A percentile compares a stretch with the other conserved stretches of the same genome.
These are phyloP conservation scores for Penicillium sp. DNA, from an alignment of 2,329 filamentous ascomycete genomes.

Conservation along the genomic window DNA sequence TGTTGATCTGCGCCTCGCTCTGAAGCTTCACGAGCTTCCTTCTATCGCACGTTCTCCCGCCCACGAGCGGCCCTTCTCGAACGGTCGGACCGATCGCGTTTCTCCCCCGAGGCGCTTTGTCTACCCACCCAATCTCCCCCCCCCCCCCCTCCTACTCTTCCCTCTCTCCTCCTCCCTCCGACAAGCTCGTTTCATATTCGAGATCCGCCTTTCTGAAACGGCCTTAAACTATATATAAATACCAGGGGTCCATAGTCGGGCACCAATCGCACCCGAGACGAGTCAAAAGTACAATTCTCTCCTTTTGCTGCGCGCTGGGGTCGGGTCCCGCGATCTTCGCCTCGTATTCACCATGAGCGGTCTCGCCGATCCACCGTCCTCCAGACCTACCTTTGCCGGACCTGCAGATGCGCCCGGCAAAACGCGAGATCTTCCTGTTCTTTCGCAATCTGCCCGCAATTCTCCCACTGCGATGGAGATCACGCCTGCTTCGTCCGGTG, in stretches of 20 bases:
- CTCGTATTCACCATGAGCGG: conserved; percentile 34
- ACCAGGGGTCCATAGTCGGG: not conserved
- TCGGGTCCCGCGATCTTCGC: conserved; percentile 6
- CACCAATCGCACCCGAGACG: not conserved
- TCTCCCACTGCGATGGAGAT: conserved; percentile 51
- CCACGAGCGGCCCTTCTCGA: conserved; percentile 16
- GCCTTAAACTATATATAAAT: not conserved
- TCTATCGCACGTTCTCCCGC: conserved; percentile 25
- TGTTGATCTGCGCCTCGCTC: conserved; percentile 28
- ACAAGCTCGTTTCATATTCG: not conserved
- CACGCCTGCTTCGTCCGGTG: conserved; percentile 42
- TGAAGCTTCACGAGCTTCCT: conserved; percentile 14
- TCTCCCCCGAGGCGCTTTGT: conserved; percentile 1
- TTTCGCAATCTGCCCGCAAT: conserved; percentile 37
- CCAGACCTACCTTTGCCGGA: conserved; percentile 43
- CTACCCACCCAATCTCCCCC: not conserved
- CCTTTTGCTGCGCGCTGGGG: not conserved
- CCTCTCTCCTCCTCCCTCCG: not conserved
- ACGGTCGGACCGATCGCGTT: conserved; percentile 14
- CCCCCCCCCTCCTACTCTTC: not conserved
- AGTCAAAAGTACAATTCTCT: not conserved
- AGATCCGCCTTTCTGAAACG: not conserved
- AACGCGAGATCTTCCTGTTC: conserved; percentile 49
- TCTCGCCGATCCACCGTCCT: conserved; percentile 35
- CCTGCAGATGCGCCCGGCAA: conserved; percentile 37